Percentiles rank a stretch among this genome's conserved stretches.
phyloP scores from a whole-genome alignment of 148 eudicot genomes.

The Arctostaphylos glauca region DNA sequence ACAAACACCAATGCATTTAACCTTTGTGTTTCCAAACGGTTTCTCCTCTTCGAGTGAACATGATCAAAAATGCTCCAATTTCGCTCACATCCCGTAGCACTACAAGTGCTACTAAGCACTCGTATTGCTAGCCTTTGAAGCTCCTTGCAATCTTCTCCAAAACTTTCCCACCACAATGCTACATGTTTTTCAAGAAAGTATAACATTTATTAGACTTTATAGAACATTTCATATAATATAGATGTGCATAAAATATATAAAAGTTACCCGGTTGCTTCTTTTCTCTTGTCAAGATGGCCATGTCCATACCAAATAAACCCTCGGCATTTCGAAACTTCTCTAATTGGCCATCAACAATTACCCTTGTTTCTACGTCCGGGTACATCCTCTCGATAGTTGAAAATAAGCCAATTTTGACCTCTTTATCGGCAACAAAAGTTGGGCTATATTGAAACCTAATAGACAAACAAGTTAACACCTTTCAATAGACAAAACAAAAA shows the following conservation, averaged over 20 bases:
- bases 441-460: too few species aligned
- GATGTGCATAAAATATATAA: background rate
- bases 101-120: background rate
- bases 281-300: too few species aligned
- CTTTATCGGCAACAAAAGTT: too few species aligned
- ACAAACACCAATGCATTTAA: slow-evolving; percentile 4
- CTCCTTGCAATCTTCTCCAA: background rate
- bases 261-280: background rate
- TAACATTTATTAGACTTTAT: background rate
- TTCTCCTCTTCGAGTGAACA: background rate
- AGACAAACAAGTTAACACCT: too few species aligned
- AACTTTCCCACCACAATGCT: slow-evolving; percentile 4
- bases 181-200: background rate
- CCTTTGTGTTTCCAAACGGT: background rate
- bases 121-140: background rate
- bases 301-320: too few species aligned
- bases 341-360: background rate
- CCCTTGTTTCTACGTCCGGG: background rate
- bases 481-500: background rate
- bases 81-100: background rate
- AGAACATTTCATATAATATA: too few species aligned
- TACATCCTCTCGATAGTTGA: background rate
- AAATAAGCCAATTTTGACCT: background rate
- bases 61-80: slow-evolving; percentile 2
- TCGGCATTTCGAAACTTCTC: background rate